A percentile compares a stretch with the other conserved stretches of the same genome.
Evolutionary conservation across 495 filamentous ascomycete genomes (phyloP).

Genomic region (Darksidea phi): DNA sequence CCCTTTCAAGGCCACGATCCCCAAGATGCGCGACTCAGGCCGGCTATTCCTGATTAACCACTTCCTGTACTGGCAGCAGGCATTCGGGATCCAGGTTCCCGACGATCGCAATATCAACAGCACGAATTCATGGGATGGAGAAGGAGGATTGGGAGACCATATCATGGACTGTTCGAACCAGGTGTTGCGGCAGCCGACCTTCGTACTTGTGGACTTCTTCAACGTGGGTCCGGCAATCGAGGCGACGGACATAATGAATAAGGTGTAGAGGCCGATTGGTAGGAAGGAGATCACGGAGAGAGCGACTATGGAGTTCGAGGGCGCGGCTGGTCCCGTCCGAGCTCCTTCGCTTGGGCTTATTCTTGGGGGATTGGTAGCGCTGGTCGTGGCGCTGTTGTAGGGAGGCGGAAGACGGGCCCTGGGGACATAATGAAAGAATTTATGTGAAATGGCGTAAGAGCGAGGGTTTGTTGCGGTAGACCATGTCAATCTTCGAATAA

Average conservation of each 20-base stretch:
- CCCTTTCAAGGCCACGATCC: slow-evolving; percentile 24
- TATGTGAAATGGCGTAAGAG: too few relatives aligned
- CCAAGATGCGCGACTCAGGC: slow-evolving; percentile 6
- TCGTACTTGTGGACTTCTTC: slow-evolving; percentile 42
- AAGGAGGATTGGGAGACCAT: slow-evolving; percentile 34
- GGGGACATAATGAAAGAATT: too few relatives aligned
- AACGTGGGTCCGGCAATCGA: slow-evolving; percentile 41
- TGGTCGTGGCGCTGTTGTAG: too few relatives aligned
- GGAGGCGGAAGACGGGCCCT: too few relatives aligned
- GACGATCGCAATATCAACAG: slow-evolving; percentile 33
- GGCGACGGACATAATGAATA: slow-evolving; percentile 39
- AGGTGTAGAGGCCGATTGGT: slow-evolving; percentile 33
- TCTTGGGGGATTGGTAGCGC: too few relatives aligned
- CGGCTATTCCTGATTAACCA: slow-evolving; percentile 44
- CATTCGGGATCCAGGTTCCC: slow-evolving; percentile 39
- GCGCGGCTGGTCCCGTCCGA: background rate
- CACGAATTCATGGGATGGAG: slow-evolving; percentile 30
- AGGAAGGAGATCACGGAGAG: slow-evolving; percentile 8
- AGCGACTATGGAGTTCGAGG: background rate
- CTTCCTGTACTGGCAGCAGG: slow-evolving; percentile 37
- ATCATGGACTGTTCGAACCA: slow-evolving; percentile 27
- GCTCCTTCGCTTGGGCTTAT: too few relatives aligned
- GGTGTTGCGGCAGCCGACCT: slow-evolving; percentile 12
- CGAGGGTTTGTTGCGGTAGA: too few relatives aligned
- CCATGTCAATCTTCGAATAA: too few relatives aligned